These are phyloP conservation scores for Colletotrichum sp. DNA, from an alignment of 2,329 filamentous ascomycete genomes.

Conservation along the genomic window DNA sequence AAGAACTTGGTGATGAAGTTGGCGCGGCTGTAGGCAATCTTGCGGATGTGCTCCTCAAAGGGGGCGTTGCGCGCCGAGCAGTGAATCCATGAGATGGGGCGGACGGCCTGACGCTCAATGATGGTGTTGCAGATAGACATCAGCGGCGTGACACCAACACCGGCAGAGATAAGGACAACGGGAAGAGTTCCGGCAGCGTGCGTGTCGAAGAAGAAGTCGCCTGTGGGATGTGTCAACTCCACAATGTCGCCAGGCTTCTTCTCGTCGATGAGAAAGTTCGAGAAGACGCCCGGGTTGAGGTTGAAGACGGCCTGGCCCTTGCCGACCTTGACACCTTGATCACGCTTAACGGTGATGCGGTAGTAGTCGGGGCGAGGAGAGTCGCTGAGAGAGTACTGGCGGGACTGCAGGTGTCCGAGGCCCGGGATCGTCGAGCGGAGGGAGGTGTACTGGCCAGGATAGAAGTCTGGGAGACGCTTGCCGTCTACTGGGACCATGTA, in stretches of 20 bases:
- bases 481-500: conserved; percentile 69
- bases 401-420: conserved; percentile 64
- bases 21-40: conserved; percentile 42
- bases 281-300: conserved; percentile 67
- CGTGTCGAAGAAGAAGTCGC: conserved; percentile 63
- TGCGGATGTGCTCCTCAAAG: conserved; percentile 57
- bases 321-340: conserved; percentile 49
- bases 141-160: conserved; percentile 65
- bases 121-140: conserved; percentile 65
- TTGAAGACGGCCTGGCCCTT: conserved; percentile 47
- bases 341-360: conserved; percentile 74
- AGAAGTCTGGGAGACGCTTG: conserved; percentile 64
- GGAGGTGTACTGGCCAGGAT: conserved; percentile 76
- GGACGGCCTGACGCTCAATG: conserved; percentile 44
- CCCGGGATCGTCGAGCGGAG: conserved; percentile 62
- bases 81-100: conserved; percentile 65
- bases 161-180: conserved; percentile 66
- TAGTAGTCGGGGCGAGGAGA: conserved; percentile 66
- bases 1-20: conserved; percentile 49
- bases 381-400: conserved; percentile 77
- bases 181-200: conserved; percentile 44
- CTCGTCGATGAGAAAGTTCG: conserved; percentile 70
- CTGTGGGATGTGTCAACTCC: conserved; percentile 69
- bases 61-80: conserved; percentile 53
- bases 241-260: conserved; percentile 66